A percentile compares a stretch with the other conserved stretches of the same genome.
phyloP scores from a whole-genome alignment of 495 filamentous ascomycete species.

The Cercophora scortea region DNA sequence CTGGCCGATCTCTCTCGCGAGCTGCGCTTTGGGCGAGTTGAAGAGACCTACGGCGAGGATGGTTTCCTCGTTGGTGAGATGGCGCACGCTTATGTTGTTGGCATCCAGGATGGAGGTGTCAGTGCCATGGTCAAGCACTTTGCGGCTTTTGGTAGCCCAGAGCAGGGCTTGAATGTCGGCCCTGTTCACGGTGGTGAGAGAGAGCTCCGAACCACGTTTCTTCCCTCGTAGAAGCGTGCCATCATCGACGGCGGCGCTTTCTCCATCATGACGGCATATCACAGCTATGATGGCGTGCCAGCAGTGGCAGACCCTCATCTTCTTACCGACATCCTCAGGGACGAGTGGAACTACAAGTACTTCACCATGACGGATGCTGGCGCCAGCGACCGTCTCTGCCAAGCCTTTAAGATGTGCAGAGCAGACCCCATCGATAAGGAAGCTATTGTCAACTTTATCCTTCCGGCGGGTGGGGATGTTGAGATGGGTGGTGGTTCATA shows the following conservation, averaged over 20 bases:
- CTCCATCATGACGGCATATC: constrained; percentile 61
- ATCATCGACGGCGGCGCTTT: constrained; percentile 62
- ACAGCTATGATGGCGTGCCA: constrained; percentile 62
- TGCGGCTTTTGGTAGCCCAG: constrained; percentile 53
- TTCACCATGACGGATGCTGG: constrained; percentile 51
- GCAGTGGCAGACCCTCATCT: constrained; percentile 52
- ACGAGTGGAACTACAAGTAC: constrained; percentile 65
- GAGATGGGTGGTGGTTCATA: constrained; percentile 70
- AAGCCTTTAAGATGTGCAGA: constrained; percentile 53
- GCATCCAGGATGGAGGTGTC: constrained; percentile 54
- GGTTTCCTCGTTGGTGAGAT: constrained; percentile 50
- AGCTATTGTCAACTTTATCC: constrained; percentile 39
- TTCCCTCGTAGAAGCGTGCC: constrained; percentile 56
- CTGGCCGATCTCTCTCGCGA: constrained; percentile 61
- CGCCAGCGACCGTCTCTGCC: constrained; percentile 57
- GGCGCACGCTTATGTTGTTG: constrained; percentile 51
- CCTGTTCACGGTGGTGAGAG: constrained; percentile 63
- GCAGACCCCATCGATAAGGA: constrained; percentile 51
- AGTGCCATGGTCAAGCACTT: constrained; percentile 67
- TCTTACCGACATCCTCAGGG: constrained; percentile 57
- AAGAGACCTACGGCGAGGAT: constrained; percentile 64
- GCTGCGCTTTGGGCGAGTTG: constrained; percentile 59
- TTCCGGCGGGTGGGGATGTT: constrained; percentile 63
- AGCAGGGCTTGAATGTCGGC: constrained; percentile 61
- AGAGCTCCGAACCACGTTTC: constrained; percentile 59